Conservation (phyloP, 345 rosid species). For the Heritiera littoralis region DNA sequence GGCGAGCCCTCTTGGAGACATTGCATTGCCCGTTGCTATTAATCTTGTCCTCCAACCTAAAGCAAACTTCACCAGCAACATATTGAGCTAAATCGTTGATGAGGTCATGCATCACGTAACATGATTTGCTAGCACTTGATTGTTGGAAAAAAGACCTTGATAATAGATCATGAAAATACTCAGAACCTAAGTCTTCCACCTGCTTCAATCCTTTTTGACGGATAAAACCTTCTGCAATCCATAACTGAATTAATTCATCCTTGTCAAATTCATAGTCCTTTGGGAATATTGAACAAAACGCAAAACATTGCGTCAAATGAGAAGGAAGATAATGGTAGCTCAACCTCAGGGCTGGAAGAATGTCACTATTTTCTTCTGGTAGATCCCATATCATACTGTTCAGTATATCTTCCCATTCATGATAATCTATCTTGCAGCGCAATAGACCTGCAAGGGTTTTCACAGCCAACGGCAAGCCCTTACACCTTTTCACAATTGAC, state of each 20-base stretch:
- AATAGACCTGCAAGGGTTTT: slow-evolving; percentile 21
- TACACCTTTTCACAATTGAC: slow-evolving; percentile 16
- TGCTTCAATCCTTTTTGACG: neutral
- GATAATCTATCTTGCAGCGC: neutral
- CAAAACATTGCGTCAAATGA: slow-evolving; percentile 28
- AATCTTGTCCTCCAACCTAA: slow-evolving; percentile 15
- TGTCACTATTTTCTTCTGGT: neutral
- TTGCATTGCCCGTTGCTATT: neutral
- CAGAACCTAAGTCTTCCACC: slow-evolving; percentile 14
- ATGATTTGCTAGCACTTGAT: neutral
- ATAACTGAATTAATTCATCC: slow-evolving; percentile 19
- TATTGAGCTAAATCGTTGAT: slow-evolving; percentile 30
- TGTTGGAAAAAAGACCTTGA: slow-evolving; percentile 23
- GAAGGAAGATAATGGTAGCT: slow-evolving; percentile 34
- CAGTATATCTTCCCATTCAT: slow-evolving; percentile 20
- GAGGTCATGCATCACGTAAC: slow-evolving; percentile 31
- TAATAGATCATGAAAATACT: slow-evolving; percentile 15
- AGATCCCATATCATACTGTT: slow-evolving; percentile 17
- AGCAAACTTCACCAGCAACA: slow-evolving; percentile 18
- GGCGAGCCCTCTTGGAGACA: slow-evolving; percentile 11
- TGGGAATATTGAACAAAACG: slow-evolving; percentile 28
- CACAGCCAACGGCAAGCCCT: slow-evolving; percentile 28
- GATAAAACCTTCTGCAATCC: slow-evolving; percentile 38
- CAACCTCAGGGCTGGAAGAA: slow-evolving; percentile 20
- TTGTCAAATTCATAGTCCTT: slow-evolving; percentile 19